These are phyloP conservation scores for Cetraspora pellucida DNA, from an alignment of 192 early-diverging fungal genomes.

Conservation along the genomic window DNA sequence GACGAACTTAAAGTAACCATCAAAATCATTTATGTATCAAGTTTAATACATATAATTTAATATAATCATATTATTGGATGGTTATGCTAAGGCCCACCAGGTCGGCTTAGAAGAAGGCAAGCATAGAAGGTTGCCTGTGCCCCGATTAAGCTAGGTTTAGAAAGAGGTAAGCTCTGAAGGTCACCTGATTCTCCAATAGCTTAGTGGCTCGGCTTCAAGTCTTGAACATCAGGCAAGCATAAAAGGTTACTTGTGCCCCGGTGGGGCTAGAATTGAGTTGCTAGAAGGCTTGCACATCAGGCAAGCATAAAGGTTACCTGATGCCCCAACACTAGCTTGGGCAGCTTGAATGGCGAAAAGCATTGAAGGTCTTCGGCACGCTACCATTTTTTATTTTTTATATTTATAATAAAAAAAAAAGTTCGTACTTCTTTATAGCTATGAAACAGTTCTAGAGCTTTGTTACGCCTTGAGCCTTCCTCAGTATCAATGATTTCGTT, in stretches of 20 bases:
- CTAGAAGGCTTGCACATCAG: not conserved
- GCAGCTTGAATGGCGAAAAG: constrained; percentile 22
- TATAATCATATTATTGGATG: too few species aligned
- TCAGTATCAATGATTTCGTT: not conserved
- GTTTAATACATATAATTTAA: too few species aligned
- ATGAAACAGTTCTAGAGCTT: not conserved
- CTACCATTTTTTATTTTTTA: constrained; percentile 21
- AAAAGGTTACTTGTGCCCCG: not conserved
- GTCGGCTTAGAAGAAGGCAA: too few species aligned
- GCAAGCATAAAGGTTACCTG: constrained; percentile 9
- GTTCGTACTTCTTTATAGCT: not conserved
- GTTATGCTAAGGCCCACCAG: too few species aligned
- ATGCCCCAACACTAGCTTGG: constrained; percentile 18
- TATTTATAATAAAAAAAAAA: not conserved
- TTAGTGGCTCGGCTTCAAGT: not conserved
- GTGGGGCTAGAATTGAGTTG: constrained; percentile 5
- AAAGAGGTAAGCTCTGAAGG: too few species aligned
- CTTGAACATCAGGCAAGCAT: not conserved
- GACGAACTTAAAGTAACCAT: too few species aligned
- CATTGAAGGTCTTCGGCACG: not conserved
- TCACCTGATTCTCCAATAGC: too few species aligned
- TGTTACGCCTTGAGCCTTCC: not conserved
- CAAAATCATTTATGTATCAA: too few species aligned
- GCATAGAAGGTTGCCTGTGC: too few species aligned
- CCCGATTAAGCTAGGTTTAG: too few species aligned